Conservation (phyloP, 805 yeast genomes). For the Ogataea zsoltii region DNA sequence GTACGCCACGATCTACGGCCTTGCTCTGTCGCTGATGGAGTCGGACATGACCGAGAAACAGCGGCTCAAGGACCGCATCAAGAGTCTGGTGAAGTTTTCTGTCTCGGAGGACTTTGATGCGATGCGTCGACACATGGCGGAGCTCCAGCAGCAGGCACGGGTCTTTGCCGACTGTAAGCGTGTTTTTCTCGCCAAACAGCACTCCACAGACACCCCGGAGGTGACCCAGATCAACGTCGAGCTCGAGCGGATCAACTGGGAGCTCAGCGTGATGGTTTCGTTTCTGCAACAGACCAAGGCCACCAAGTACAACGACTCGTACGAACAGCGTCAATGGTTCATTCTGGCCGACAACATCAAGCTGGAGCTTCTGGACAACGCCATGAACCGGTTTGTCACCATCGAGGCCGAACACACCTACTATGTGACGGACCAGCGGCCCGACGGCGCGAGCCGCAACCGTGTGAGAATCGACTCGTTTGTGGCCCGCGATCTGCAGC, state of each 20-base stretch:
- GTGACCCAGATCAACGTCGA: conserved; percentile 26
- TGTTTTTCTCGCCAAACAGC: conserved; percentile 17
- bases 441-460: conserved; percentile 71
- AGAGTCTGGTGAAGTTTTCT: conserved; percentile 32
- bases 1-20: conserved; percentile 52
- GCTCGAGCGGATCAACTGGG: conserved; percentile 27
- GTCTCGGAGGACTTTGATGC: conserved; percentile 27
- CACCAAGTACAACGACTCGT: conserved; percentile 32
- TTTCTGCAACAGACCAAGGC: conserved; percentile 32
- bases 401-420: conserved; percentile 63
- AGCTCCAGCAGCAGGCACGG: conserved; percentile 27
- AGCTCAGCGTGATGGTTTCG: conserved; percentile 28
- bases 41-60: conserved; percentile 38
- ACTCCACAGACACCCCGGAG: conserved; percentile 9
- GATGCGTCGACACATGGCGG: conserved; percentile 18
- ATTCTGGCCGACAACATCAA: conserved; percentile 68
- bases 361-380: conserved; percentile 65
- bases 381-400: conserved; percentile 68
- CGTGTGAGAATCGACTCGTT: conserved; percentile 61
- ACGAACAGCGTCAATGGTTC: conserved; percentile 52
- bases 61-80: conserved; percentile 40
- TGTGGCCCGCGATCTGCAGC: conserved; percentile 69
- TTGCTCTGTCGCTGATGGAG: conserved; percentile 44
- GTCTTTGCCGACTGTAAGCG: conserved; percentile 24
- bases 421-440: conserved; percentile 60